Percentiles rank a stretch among this genome's conserved stretches.
phyloP scores from a whole-genome alignment of 2,329 filamentous ascomycete genomes.

The Fusarium albidum region DNA sequence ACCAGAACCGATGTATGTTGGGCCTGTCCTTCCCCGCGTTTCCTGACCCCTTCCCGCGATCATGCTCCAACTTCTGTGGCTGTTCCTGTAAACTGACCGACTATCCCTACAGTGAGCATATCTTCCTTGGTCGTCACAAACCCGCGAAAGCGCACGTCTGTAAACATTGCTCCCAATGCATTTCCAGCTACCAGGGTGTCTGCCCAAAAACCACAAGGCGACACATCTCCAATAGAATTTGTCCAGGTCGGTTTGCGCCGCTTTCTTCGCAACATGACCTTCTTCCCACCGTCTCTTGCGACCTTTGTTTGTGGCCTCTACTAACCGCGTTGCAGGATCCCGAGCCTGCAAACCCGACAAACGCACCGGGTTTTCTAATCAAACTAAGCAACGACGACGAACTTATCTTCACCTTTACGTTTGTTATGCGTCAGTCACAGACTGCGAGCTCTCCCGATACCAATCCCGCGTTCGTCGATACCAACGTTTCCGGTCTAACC shows the following conservation, averaged over 20 bases:
- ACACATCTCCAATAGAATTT: constrained; percentile 84
- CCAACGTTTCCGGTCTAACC: constrained; percentile 85
- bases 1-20: constrained; percentile 86
- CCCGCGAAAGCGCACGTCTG: constrained; percentile 76
- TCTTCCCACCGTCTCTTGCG: constrained; percentile 23
- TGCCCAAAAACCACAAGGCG: constrained; percentile 75
- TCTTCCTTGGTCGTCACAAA: constrained; percentile 84
- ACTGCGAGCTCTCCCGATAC: constrained; percentile 58
- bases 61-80: constrained; percentile 21
- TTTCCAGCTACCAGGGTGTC: constrained; percentile 84
- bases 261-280: constrained; percentile 11
- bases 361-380: constrained; percentile 78
- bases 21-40: constrained; percentile 25
- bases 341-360: constrained; percentile 61
- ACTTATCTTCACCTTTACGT: constrained; percentile 90
- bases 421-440: constrained; percentile 72
- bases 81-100: constrained; percentile 32
- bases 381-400: constrained; percentile 93
- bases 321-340: constrained; percentile 70
- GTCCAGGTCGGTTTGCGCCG: constrained; percentile 74
- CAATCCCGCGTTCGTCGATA: constrained; percentile 65
- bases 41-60: constrained; percentile 13
- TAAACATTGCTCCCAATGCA: constrained; percentile 83
- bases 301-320: constrained; percentile 26
- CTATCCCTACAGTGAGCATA: constrained; percentile 76